phyloP scores from a whole-genome alignment of 2,329 filamentous ascomycete species.

The Epicoccum sorghinum region DNA sequence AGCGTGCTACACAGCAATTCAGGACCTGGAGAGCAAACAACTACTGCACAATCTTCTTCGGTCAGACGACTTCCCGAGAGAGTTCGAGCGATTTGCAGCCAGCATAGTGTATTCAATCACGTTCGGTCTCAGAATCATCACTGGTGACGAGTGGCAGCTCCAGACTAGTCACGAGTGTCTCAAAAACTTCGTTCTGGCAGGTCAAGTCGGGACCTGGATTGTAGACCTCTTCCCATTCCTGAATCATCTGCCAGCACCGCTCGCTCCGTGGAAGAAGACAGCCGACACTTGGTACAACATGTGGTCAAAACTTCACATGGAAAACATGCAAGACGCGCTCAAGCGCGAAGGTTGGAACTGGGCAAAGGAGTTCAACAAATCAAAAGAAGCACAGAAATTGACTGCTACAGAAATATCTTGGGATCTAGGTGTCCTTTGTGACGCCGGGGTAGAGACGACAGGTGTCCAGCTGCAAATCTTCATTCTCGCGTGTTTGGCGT shows the following conservation, averaged over 20 bases:
- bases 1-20: constrained; percentile 45
- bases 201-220: constrained; percentile 45
- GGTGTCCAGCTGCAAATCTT: constrained; percentile 13
- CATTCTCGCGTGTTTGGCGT: constrained; percentile 14
- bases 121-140: constrained; percentile 47
- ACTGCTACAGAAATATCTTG: constrained; percentile 22
- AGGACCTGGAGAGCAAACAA: constrained; percentile 54
- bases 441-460: constrained; percentile 33
- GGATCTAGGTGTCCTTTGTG: constrained; percentile 25
- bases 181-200: constrained; percentile 18
- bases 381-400: constrained; percentile 18
- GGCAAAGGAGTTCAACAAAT: constrained; percentile 22
- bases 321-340: constrained; percentile 22
- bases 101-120: constrained; percentile 49
- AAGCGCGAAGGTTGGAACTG: constrained; percentile 30
- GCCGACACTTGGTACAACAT: constrained; percentile 23
- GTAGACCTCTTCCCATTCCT: constrained; percentile 53
- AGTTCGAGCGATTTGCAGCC: constrained; percentile 47
- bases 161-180: constrained; percentile 18
- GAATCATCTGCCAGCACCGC: constrained; percentile 47
- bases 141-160: constrained; percentile 26
- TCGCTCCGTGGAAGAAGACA: constrained; percentile 41
- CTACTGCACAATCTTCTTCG: constrained; percentile 49
- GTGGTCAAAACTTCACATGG: constrained; percentile 22
- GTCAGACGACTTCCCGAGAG: constrained; percentile 34